A percentile compares a stretch with the other conserved stretches of the same genome.
Conservation (phyloP, 1,139 yeast genomes). For the Hanseniaspora uvarum region DNA sequence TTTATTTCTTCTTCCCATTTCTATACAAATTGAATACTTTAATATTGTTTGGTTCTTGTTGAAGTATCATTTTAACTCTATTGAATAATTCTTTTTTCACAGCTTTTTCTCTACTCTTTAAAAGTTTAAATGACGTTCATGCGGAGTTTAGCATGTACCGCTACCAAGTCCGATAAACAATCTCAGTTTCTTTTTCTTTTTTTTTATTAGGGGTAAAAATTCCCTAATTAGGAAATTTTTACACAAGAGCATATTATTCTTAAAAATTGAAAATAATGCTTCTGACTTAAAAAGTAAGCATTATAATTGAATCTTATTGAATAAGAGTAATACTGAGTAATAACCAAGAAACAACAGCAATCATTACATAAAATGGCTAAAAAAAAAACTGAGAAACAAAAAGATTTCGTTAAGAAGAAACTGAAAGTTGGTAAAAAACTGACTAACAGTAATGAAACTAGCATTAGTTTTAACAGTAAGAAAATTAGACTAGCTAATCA, state of each 20-base stretch:
- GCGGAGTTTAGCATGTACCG: background rate
- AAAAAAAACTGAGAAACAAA: constrained; percentile 30
- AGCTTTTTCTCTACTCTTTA: background rate
- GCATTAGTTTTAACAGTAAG: constrained; percentile 74
- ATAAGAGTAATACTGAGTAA: no score
- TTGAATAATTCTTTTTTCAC: no score
- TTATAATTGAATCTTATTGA: no score
- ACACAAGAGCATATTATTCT: no score
- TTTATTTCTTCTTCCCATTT: constrained; percentile 61
- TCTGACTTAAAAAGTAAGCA: no score
- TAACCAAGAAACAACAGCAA: no score
- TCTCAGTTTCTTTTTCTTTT: background rate
- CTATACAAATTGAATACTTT: no score
- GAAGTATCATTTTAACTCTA: no score
- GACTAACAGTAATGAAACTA: constrained; percentile 66
- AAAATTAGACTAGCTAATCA: constrained; percentile 55
- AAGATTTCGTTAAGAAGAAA: constrained; percentile 51
- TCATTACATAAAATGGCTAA: constrained; percentile 26
- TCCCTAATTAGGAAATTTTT: background rate
- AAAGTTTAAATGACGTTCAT: background rate
- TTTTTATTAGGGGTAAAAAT: background rate
- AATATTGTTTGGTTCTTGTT: no score
- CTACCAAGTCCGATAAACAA: background rate
- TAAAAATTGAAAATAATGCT: no score
- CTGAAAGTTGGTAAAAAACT: constrained; percentile 80